Percentiles rank a stretch among this genome's conserved stretches.
Conservation (phyloP, 768 basidiomycete species). For the Strobilomyces confusus region DNA sequence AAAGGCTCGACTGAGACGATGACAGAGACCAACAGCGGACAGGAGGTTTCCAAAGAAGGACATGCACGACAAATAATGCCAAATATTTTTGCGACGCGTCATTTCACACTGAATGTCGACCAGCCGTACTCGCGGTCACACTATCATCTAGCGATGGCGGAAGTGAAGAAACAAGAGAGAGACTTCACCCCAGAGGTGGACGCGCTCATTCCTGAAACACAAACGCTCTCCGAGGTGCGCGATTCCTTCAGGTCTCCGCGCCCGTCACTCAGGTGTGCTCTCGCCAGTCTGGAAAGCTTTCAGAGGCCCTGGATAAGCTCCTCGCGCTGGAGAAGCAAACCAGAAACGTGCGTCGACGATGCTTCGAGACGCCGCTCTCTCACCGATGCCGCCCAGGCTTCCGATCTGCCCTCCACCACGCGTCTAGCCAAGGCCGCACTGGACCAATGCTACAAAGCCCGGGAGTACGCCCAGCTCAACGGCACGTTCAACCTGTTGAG, state of each 20-base stretch:
- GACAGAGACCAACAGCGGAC: slow-evolving; percentile 1
- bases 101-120: slow-evolving; percentile 29
- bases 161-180: slow-evolving; percentile 79
- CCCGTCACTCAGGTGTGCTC: slow-evolving; percentile 5
- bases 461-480: slow-evolving; percentile 69
- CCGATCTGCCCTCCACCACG: slow-evolving; percentile 90
- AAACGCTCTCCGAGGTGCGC: slow-evolving; percentile 66
- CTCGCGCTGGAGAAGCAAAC: slow-evolving; percentile 91
- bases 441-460: slow-evolving; percentile 67
- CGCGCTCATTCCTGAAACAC: slow-evolving; percentile 64
- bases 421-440: slow-evolving; percentile 73
- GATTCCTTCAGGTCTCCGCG: neutral
- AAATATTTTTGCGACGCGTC: slow-evolving; percentile 66
- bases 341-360: slow-evolving; percentile 67
- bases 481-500: slow-evolving; percentile 62
- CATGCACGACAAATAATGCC: slow-evolving; percentile 30
- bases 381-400: slow-evolving; percentile 55
- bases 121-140: slow-evolving; percentile 40
- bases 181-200: slow-evolving; percentile 87
- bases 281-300: slow-evolving; percentile 70
- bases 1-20: slow-evolving; percentile 28
- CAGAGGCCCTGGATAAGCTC: slow-evolving; percentile 88
- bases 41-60: slow-evolving; percentile 23
- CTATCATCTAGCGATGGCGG: slow-evolving; percentile 59
- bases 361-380: neutral